Base-by-base conservation (phyloP, 2,329 filamentous ascomycete species). In the Cercospora sesami region DNA sequence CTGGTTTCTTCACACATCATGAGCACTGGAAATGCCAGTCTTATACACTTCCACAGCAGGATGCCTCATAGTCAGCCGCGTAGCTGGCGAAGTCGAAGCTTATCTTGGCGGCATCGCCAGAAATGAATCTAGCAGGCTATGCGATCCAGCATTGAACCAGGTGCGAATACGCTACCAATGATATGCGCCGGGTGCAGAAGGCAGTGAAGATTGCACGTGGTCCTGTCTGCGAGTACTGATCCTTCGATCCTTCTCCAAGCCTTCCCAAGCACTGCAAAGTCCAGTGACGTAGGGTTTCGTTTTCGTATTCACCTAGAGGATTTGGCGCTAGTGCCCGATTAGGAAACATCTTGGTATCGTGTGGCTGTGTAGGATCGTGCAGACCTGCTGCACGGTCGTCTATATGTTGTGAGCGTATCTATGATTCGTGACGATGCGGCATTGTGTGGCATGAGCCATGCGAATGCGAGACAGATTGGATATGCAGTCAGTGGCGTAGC, bases 131-230 rank as follows among this genome's bases (percentile, higher is more conserved):
- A 28, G 48, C 21, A 53, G 48, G 48, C 48, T 53, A 53, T 58
- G 55, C 28, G 12, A 18, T 58, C 28, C 55, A 31, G 30, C 28
- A 10, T 33, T 14, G 16, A n/a, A 21, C 31, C 5, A 23, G 4
- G 33, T 33, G 31, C 55, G 55, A 58, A 58, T 58, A 58, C 55
- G 55, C 55, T 12, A 36, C 55, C 28, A 58, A 58, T 58, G 31
- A 21, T 8, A 10, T 31, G 28, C 23, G 31, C 5, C 28, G 28
- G 21, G 12, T 31, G 55, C 28, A 58, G 28, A 9, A 23, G 12
- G 48, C 48, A 53, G 48, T 53, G 48, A 53, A 53, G 18, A 53
- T 8, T 14, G 21, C 48, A 53, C 48, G 48, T 53, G 21, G 21
- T 53, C 48, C 14, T 53, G 48, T 23, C 10, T 10, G 21, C 48